A percentile compares a stretch with the other conserved stretches of the same genome.
Conservation (phyloP, 305 asterid species). For the Solanum aculeatissimum region DNA sequence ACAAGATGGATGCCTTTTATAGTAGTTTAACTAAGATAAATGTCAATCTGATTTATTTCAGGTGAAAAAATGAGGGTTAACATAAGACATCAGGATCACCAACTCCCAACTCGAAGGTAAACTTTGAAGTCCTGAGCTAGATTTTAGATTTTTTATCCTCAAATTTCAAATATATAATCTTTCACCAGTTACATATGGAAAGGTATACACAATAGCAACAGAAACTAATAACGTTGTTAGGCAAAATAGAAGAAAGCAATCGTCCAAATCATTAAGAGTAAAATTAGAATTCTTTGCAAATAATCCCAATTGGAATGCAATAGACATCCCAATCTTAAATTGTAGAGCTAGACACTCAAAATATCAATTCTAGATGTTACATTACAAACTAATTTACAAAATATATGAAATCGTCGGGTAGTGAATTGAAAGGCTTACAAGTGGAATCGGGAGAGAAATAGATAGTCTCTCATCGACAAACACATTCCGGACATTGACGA, state of each 20-base stretch:
- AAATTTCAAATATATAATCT: not conserved
- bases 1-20: not conserved
- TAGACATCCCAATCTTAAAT: not conserved
- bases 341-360: not conserved
- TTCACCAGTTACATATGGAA: not conserved
- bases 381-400: not conserved
- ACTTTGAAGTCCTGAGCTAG: not conserved
- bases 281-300: not conserved
- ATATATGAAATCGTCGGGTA: not conserved
- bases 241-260: not conserved
- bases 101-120: not conserved
- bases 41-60: not conserved
- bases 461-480: constrained; percentile 61
- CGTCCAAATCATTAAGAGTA: not conserved
- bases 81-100: not conserved
- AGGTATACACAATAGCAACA: not conserved
- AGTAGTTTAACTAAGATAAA: not conserved
- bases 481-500: constrained; percentile 31
- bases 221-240: not conserved
- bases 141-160: not conserved
- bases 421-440: constrained; percentile 4
- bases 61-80: not conserved
- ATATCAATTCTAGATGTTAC: not conserved
- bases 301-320: not conserved
- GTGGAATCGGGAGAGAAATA: constrained; percentile 25